These are phyloP conservation scores for Aspergillus alliaceus DNA, from an alignment of 2,329 filamentous ascomycete species.

Conservation along the genomic window DNA sequence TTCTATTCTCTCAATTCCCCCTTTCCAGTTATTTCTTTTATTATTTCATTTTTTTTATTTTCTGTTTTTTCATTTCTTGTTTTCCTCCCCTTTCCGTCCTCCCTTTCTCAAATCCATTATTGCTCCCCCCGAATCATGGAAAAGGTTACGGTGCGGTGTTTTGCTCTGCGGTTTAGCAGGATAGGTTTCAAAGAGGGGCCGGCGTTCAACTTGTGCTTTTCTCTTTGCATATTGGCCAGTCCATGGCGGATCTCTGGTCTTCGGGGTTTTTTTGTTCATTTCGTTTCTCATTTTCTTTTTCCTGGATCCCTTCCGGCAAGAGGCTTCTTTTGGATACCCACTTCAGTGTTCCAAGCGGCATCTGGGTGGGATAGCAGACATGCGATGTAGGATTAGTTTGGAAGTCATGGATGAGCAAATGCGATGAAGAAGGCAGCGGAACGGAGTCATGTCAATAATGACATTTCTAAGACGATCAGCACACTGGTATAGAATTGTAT, in stretches of 20 bases:
- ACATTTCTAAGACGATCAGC: constrained; percentile 2
- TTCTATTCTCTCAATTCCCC: constrained; percentile 12
- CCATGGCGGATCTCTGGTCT: constrained; percentile 17
- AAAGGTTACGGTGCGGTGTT: constrained; percentile 39
- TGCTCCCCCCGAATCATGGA: constrained; percentile 20
- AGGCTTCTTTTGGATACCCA: constrained; percentile 31
- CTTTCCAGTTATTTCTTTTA: constrained; percentile 12
- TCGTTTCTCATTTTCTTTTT: constrained; percentile 11
- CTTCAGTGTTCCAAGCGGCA: constrained; percentile 23
- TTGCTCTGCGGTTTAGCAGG: constrained; percentile 33
- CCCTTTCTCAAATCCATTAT: constrained; percentile 5
- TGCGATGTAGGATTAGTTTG: constrained; percentile 37
- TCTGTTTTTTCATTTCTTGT: too few species aligned
- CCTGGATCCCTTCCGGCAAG: background rate
- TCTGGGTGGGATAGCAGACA: constrained; percentile 21
- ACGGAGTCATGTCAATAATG: constrained; percentile 20
- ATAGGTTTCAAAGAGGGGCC: constrained; percentile 26
- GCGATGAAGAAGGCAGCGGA: constrained; percentile 25
- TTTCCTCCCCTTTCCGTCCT: too few species aligned
- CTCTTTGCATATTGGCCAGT: constrained; percentile 20
- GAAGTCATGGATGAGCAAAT: constrained; percentile 21
- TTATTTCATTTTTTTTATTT: constrained; percentile 12
- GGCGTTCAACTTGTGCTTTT: constrained; percentile 32
- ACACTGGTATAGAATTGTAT: constrained; percentile 8
- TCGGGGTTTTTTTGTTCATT: constrained; percentile 16